Conservation (phyloP, 495 filamentous ascomycete species). For the Amorphotheca resinae region DNA sequence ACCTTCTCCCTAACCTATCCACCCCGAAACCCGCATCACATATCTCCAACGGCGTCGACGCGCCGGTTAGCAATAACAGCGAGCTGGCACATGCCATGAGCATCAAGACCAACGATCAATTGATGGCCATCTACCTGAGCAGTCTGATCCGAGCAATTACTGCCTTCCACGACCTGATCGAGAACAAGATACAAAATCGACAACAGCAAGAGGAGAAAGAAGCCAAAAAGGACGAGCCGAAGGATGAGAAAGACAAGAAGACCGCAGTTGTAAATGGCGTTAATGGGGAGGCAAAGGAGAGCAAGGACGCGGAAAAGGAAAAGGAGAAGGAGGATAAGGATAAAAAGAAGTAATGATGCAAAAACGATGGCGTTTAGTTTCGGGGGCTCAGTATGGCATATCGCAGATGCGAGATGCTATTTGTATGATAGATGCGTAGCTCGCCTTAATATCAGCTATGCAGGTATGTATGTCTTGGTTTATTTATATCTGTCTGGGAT, state of each 20-base stretch:
- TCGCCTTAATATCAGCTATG: conserved; percentile 10
- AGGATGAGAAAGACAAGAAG: conserved; percentile 40
- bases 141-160: conserved; percentile 95
- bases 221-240: conserved; percentile 62
- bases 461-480: conserved; percentile 9
- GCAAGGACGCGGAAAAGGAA: conserved; percentile 48
- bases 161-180: conserved; percentile 96
- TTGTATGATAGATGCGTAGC: conserved; percentile 21
- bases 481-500: background rate
- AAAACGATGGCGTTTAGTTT: conserved; percentile 10
- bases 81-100: conserved; percentile 92
- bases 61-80: conserved; percentile 45
- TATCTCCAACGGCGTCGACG: conserved; percentile 29
- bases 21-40: conserved; percentile 51
- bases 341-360: conserved; percentile 36
- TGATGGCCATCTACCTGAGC: conserved; percentile 95
- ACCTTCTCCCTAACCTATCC: conserved; percentile 90
- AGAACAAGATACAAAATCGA: conserved; percentile 99
- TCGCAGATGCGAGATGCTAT: conserved; percentile 12
- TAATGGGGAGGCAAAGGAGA: conserved; percentile 45
- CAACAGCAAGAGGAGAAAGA: conserved; percentile 95
- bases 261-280: conserved; percentile 22
- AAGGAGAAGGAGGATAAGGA: conserved; percentile 56
- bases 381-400: conserved; percentile 9
- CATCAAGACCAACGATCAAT: conserved; percentile 97